Percentiles rank a stretch among this genome's conserved stretches.
Conservation (phyloP, 768 basidiomycete species). For the Tylopilus felleus region DNA sequence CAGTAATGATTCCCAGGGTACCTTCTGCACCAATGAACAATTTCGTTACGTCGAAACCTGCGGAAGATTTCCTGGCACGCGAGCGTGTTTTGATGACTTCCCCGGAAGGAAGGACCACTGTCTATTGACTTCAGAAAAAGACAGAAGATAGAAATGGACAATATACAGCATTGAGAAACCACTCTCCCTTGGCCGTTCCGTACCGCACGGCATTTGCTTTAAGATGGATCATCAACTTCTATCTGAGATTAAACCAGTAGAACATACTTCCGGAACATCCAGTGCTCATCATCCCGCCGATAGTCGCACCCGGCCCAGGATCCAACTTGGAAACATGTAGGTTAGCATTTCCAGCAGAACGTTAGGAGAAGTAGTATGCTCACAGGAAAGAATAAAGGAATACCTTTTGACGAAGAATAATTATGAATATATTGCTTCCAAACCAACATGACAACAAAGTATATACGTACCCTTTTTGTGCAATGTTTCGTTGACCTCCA, state of each 20-base stretch:
- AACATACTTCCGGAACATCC: slow-evolving; percentile 79
- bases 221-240: slow-evolving; percentile 15
- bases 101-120: slow-evolving; percentile 84
- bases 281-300: slow-evolving; percentile 85
- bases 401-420: slow-evolving; percentile 39
- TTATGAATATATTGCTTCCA: not conserved
- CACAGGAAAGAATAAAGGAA: slow-evolving; percentile 83
- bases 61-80: slow-evolving; percentile 77
- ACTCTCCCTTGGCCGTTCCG: slow-evolving; percentile 86
- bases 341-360: not conserved
- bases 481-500: slow-evolving; percentile 67
- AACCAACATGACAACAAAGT: not conserved
- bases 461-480: slow-evolving; percentile 48
- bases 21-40: slow-evolving; percentile 83
- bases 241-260: not conserved
- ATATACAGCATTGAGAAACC: slow-evolving; percentile 81
- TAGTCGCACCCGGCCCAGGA: slow-evolving; percentile 74
- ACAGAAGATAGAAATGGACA: not conserved
- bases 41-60: slow-evolving; percentile 84
- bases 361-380: slow-evolving; percentile 7
- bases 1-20: slow-evolving; percentile 86
- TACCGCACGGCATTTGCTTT: slow-evolving; percentile 80
- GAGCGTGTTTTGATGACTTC: slow-evolving; percentile 87
- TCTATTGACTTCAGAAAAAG: slow-evolving; percentile 41
- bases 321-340: slow-evolving; percentile 49